Conservation (phyloP, 179 eudicot species). For the Sideroxylon spinosum region DNA sequence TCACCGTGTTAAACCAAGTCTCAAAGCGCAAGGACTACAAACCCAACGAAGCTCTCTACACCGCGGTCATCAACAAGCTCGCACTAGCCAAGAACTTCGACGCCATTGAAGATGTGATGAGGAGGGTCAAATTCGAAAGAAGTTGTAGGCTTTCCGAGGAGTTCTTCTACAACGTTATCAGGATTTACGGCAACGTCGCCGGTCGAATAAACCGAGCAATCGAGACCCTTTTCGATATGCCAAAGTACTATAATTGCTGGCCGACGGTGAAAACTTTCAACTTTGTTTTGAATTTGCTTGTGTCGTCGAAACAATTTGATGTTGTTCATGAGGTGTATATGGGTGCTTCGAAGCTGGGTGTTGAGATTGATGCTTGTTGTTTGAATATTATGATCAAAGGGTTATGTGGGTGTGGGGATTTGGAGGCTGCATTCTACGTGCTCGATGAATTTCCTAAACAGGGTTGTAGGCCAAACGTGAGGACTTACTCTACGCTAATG, state of each 20-base stretch:
- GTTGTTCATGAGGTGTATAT: slow-evolving; percentile 48
- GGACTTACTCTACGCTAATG: slow-evolving; percentile 71
- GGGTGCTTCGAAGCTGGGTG: slow-evolving; percentile 53
- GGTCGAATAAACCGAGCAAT: slow-evolving; percentile 56
- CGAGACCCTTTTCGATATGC: slow-evolving; percentile 72
- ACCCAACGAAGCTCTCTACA: slow-evolving; percentile 70
- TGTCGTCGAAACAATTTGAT: slow-evolving; percentile 53
- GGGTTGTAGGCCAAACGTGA: slow-evolving; percentile 54
- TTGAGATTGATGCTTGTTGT: slow-evolving; percentile 70
- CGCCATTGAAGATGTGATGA: slow-evolving; percentile 55
- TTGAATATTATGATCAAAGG: slow-evolving; percentile 89
- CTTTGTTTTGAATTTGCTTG: slow-evolving; percentile 69
- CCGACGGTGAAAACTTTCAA: slow-evolving; percentile 75
- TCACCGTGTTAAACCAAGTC: slow-evolving; percentile 42
- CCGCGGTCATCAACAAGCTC: slow-evolving; percentile 50
- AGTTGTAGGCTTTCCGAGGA: slow-evolving; percentile 58
- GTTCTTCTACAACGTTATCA: slow-evolving; percentile 62
- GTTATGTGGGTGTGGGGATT: slow-evolving; percentile 51
- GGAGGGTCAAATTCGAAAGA: slow-evolving; percentile 44
- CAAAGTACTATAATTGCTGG: slow-evolving; percentile 59
- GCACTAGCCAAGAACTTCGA: slow-evolving; percentile 51
- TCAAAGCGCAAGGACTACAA: slow-evolving; percentile 69
- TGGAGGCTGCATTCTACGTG: slow-evolving; percentile 67
- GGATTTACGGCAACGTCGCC: slow-evolving; percentile 62
- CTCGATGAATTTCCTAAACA: slow-evolving; percentile 84